Base-by-base conservation (phyloP, 371 early-diverging fungal species). In the Zychaea mexicana region DNA sequence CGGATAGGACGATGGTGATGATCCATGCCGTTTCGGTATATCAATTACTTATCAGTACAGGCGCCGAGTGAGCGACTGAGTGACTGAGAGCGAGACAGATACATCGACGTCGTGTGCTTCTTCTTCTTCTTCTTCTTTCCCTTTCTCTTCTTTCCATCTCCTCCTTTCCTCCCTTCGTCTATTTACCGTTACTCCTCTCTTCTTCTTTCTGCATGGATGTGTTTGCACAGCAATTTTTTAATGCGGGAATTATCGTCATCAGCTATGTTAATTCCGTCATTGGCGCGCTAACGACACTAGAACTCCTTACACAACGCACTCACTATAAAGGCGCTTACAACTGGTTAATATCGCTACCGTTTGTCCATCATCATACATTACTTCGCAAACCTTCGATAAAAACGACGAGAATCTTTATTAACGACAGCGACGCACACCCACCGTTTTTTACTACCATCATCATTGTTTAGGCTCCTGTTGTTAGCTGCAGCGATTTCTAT, bases 381-480 rank as follows among this genome's bases (percentile, higher is more conserved):
- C 38, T 36, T 9, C 38, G 38, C n/a, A n/a, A n/a, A n/a, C n/a
- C n/a, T n/a, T n/a, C n/a, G 12, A 33, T 8, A 33, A 33, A 33
- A 33, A 33, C 5, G 12, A 33, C 5, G 12, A 8, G 12, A 5
- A 33, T 33, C 8, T 33, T 8, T 33, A 33, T 33, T 33, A 33
- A 33, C 33, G 33, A 33, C 12, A 5, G n/a, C 42, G 3, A 2
- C 13, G n/a, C 4, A 7, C 13, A 42, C 6, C 13, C 42, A 42
- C 3, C 6, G n/a, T 12, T 17, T 15, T 3, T n/a, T 42, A 12
- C 3, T 12, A 42, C n/a, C n/a, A 42, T 42, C n/a, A 1, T 36
- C n/a, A 36, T 46, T 46, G n/a, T 21, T n/a, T 56, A 78, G 78
- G 73, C 74, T 77, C 61, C 27, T 82, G 30, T 57, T 82, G 21